A percentile compares a stretch with the other conserved stretches of the same genome.
Evolutionary conservation across 768 basidiomycete genomes (phyloP).

Genomic region (Heimioporus sp.): DNA sequence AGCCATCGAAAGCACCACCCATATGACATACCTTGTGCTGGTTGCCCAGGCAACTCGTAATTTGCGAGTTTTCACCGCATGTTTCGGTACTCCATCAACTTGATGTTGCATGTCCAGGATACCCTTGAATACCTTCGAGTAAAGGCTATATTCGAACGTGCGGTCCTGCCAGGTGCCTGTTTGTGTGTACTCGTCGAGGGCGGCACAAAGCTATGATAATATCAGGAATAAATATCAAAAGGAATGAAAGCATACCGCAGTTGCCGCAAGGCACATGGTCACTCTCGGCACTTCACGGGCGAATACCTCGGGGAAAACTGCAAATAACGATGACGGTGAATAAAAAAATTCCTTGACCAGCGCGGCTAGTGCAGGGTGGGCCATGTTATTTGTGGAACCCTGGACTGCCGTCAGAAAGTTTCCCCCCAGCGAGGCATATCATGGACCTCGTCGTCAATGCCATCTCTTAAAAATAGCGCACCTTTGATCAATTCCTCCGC

Average conservation of each 20-base stretch:
- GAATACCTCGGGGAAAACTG: not conserved
- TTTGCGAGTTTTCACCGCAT: too few species aligned
- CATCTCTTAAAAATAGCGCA: not conserved
- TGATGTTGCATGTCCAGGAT: not conserved
- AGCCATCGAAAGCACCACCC: too few species aligned
- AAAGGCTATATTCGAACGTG: not conserved
- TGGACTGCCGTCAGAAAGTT: not conserved
- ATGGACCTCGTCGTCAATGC: not conserved
- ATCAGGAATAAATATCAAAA: not conserved
- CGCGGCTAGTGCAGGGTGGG: not conserved
- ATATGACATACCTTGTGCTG: too few species aligned
- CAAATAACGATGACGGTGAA: not conserved
- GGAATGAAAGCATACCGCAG: slow-evolving; percentile 8
- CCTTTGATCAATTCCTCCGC: not conserved
- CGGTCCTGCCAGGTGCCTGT: not conserved
- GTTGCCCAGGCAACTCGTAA: too few species aligned
- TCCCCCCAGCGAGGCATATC: too few species aligned
- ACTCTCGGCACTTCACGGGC: not conserved
- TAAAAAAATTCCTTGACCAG: not conserved
- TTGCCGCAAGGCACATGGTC: not conserved
- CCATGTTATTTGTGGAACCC: not conserved
- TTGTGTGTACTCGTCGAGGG: not conserved
- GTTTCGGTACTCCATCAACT: not conserved
- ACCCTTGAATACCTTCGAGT: not conserved
- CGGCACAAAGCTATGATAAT: not conserved